Conservation (phyloP, 495 filamentous ascomycete species). For the Cercophora scortea region DNA sequence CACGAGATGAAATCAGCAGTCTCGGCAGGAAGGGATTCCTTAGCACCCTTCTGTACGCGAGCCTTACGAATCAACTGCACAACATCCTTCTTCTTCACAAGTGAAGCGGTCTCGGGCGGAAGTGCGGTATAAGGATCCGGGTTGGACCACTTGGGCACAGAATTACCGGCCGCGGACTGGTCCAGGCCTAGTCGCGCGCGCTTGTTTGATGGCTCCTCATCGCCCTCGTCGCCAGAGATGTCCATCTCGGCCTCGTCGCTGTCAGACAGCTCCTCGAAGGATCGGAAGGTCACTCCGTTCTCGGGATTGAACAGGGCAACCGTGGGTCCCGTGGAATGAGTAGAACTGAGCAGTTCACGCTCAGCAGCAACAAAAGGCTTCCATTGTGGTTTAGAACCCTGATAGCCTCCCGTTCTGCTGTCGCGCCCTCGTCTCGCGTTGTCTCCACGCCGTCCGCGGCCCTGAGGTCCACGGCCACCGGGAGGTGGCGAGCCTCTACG, state of each 20-base stretch:
- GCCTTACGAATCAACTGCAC: constrained; percentile 85
- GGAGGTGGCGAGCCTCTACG: not conserved
- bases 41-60: constrained; percentile 46
- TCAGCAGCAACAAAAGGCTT: constrained; percentile 24
- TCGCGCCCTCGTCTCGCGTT: not conserved
- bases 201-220: constrained; percentile 42
- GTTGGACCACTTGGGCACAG: constrained; percentile 78
- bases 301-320: constrained; percentile 28
- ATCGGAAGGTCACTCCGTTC: constrained; percentile 32
- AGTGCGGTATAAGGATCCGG: constrained; percentile 83
- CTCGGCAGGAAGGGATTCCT: constrained; percentile 49
- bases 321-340: constrained; percentile 23
- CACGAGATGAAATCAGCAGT: constrained; percentile 78
- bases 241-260: constrained; percentile 74
- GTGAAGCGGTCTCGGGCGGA: constrained; percentile 56
- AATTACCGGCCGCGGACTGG: constrained; percentile 31
- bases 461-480: not conserved
- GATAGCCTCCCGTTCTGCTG: not conserved
- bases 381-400: constrained; percentile 2
- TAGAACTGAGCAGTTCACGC: constrained; percentile 30
- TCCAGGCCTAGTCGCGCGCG: constrained; percentile 28
- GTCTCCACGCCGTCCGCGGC: not conserved
- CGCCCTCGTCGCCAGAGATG: constrained; percentile 41
- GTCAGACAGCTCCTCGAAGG: constrained; percentile 57
- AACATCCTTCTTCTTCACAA: constrained; percentile 68